Base-by-base conservation (phyloP, 345 rosid species). In the Linum lewisii region DNA sequence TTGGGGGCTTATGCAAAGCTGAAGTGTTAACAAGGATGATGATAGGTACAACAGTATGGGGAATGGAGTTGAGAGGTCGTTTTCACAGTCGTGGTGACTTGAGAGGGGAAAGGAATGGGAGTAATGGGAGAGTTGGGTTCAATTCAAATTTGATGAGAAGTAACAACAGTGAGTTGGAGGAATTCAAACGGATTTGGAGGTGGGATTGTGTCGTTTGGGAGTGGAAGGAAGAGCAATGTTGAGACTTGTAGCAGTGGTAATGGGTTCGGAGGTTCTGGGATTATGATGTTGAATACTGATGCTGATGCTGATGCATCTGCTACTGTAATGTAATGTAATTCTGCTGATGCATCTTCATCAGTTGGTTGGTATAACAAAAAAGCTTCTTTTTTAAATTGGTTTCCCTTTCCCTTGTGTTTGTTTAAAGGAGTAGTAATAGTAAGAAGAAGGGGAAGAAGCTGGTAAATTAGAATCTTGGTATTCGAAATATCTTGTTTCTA, bases 151-250 rank as follows among this genome's bases (percentile, higher is more conserved):
- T 90, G 53, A 53, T 79, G 63, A 81, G 99, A 68, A 94, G 99
- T 71, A 93, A 84, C 63, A 94, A 95, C 82, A 94, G 97, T 64
- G 87, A 93, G 97, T 70, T 93, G 90, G 87, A 84, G 99, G 77
- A 90, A 81, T 64, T 80, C 96, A 0, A 45, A 60, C 15, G 68
- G 72, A 18, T 70, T 63, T 69, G 69, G 71, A n/a, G 87, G 5
- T 54, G 11, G 45, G 15, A 20, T 26, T 16, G 60, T 45, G 20
- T 51, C 84, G 0, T 73, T 80, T 51, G 77, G 59, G 44, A 70
- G 73, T 69, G 75, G 57, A 70, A 80, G 85, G 73, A 79, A 82
- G 77, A 86, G 72, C 52, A 72, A 73, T 67, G 82, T 76, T 4
- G 95, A 86, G 60, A 66, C 78, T 8, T 82, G 75, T 11, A 42